phyloP scores from a whole-genome alignment of 495 filamentous ascomycete species.

The Talaromyces wortmannii region DNA sequence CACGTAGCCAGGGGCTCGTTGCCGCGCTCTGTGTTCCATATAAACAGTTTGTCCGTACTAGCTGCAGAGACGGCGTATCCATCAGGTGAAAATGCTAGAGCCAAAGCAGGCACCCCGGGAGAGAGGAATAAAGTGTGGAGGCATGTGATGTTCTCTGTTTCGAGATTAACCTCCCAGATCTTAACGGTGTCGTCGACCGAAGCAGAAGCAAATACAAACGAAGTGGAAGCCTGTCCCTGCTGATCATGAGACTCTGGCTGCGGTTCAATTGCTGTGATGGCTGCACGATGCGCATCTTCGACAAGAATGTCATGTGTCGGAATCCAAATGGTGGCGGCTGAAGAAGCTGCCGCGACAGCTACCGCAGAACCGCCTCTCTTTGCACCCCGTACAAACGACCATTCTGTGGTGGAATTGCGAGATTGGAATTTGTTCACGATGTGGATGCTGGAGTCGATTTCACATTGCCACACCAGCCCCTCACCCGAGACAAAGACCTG shows the following conservation, averaged over 20 bases:
- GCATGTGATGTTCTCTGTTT: constrained; percentile 52
- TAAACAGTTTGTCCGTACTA: constrained; percentile 54
- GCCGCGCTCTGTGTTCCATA: constrained; percentile 67
- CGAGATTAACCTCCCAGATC: constrained; percentile 61
- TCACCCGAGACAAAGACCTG: constrained; percentile 33
- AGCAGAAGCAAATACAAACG: constrained; percentile 35
- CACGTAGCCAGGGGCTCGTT: constrained; percentile 61
- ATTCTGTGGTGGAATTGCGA: constrained; percentile 17
- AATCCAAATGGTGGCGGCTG: constrained; percentile 31
- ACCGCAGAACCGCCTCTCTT: constrained; percentile 17
- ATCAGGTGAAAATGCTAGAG: constrained; percentile 64
- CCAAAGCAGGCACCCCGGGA: constrained; percentile 46
- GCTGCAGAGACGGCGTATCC: constrained; percentile 65
- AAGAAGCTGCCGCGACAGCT: constrained; percentile 29
- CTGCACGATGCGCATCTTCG: constrained; percentile 31
- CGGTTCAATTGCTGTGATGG: constrained; percentile 41
- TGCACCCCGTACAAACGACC: constrained; percentile 32
- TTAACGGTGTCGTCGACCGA: constrained; percentile 57
- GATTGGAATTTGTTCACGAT: constrained; percentile 28
- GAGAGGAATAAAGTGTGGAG: constrained; percentile 38
- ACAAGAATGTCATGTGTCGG: constrained; percentile 37
- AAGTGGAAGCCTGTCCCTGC: constrained; percentile 12
- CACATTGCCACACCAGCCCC: constrained; percentile 34
- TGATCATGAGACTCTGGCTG: constrained; percentile 21
- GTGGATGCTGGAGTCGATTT: constrained; percentile 31